Evolutionary conservation across 2,329 filamentous ascomycete species (phyloP), one percentile per base, ranked within the genome.

Genomic region (Neofusicoccum laricinum): DNA sequence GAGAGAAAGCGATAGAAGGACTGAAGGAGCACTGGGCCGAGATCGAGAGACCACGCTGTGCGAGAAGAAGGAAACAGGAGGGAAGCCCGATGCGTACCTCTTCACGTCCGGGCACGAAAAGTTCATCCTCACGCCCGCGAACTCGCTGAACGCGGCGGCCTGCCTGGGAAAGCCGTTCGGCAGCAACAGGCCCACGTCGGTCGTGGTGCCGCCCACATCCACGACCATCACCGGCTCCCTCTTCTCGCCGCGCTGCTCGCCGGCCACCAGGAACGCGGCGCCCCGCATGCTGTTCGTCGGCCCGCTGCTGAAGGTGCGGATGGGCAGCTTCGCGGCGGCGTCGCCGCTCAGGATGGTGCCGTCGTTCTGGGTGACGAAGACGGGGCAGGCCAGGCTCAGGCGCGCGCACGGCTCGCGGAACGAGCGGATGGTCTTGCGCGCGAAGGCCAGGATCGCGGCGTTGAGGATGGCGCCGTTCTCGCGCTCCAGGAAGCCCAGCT

Each of bases 401-500:
- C 77, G 76, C 45, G 73, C 72, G 48, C 88, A 80, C 0, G 86
- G 82, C 41, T 78, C 76, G 25, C 82, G 77, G 67, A 89, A 89
- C 0, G 82, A 81, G 10, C 75, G 76, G 66, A 88, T 87, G 0
- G 85, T 88, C 67, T 79, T 79, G 15, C 80, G 78, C 0, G 86
- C 86, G 69, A 88, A 87, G 0, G 79, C 71, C 11, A 88, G 75
- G 38, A 89, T 86, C 1, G 86, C 82, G 0, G 86, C 87, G 67
- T 90, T 89, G 19, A 90, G 76, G 17, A 89, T 86, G 1, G 85
- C 82, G 0, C 87, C 86, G 69, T 89, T 89, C 71, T 89, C 87
- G 41, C 87, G 79, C 73, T 88, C 86, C 7, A 88, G 74, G 61
- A 87, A 66, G 34, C 82, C 82, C 0, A 78, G 78, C 1, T 77